Evolutionary conservation across 2,329 filamentous ascomycete genomes (phyloP).

Genomic region (Hawksworthiomyces lignivorus): DNA sequence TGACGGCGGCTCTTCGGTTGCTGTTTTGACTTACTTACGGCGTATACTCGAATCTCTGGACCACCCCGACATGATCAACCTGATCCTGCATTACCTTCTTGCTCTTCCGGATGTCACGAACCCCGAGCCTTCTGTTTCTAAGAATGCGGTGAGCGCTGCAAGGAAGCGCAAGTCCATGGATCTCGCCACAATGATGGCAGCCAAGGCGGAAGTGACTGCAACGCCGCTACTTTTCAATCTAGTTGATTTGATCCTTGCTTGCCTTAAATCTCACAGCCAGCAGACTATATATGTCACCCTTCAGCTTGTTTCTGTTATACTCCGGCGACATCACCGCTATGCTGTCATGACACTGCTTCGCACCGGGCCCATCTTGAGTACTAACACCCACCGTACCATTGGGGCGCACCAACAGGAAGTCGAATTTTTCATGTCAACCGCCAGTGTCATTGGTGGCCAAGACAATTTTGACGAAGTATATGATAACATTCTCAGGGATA

Average conservation of each 20-base stretch:
- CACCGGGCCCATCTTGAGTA: slow-evolving; percentile 42
- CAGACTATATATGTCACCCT: slow-evolving; percentile 88
- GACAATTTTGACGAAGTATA: slow-evolving; percentile 68
- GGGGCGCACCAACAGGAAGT: slow-evolving; percentile 71
- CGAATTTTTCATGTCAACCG: slow-evolving; percentile 61
- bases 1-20: slow-evolving; percentile 92
- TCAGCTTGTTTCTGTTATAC: slow-evolving; percentile 76
- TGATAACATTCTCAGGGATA: slow-evolving; percentile 63
- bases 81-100: slow-evolving; percentile 86
- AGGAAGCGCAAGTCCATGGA: slow-evolving; percentile 86
- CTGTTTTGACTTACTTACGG: slow-evolving; percentile 86
- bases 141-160: slow-evolving; percentile 54
- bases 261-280: slow-evolving; percentile 72
- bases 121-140: slow-evolving; percentile 18
- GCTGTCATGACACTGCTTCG: slow-evolving; percentile 70
- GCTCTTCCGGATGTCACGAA: slow-evolving; percentile 59
- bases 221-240: slow-evolving; percentile 89
- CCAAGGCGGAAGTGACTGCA: slow-evolving; percentile 62
- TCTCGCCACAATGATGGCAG: slow-evolving; percentile 69
- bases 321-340: slow-evolving; percentile 82
- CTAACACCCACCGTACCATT: slow-evolving; percentile 47
- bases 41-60: slow-evolving; percentile 86
- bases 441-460: slow-evolving; percentile 59
- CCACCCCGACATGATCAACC: slow-evolving; percentile 87
- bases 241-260: slow-evolving; percentile 81